A percentile compares a stretch with the other conserved stretches of the same genome.
These are phyloP conservation scores for Boletus patriciae DNA, from an alignment of 768 basidiomycete genomes.

Conservation along the genomic window DNA sequence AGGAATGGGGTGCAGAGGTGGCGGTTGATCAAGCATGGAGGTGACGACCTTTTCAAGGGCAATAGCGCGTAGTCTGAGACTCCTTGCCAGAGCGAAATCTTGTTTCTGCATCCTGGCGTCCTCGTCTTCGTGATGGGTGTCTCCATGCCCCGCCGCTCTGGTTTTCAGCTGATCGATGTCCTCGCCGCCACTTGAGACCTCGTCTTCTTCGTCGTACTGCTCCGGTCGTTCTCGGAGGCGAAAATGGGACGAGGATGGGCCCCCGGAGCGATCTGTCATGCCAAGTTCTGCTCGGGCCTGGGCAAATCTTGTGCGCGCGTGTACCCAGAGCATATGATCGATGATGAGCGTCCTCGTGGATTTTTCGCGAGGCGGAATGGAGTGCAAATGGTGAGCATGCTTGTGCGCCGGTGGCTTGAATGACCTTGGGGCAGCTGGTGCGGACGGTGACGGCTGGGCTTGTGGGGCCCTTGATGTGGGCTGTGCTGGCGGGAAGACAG, in stretches of 20 bases:
- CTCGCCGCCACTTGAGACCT: slow-evolving; percentile 65
- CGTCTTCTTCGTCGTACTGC: slow-evolving; percentile 74
- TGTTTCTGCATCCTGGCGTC: slow-evolving; percentile 56
- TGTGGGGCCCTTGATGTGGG: slow-evolving; percentile 2
- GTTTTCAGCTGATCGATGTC: slow-evolving; percentile 44
- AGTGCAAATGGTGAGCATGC: slow-evolving; percentile 85
- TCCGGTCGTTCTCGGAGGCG: slow-evolving; percentile 68
- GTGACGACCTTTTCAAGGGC: slow-evolving; percentile 81
- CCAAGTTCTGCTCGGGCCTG: slow-evolving; percentile 84
- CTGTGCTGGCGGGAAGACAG: slow-evolving; percentile 17
- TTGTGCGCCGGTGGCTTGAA: slow-evolving; percentile 80
- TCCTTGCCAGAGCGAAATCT: slow-evolving; percentile 61
- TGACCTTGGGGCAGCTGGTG: slow-evolving; percentile 19
- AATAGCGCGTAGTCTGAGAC: slow-evolving; percentile 70
- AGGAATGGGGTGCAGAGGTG: slow-evolving; percentile 54
- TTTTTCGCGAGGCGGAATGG: slow-evolving; percentile 85
- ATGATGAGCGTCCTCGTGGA: slow-evolving; percentile 86
- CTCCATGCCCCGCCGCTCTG: slow-evolving; percentile 51
- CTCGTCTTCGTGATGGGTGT: slow-evolving; percentile 55
- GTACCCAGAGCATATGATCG: slow-evolving; percentile 86
- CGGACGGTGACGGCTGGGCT: slow-evolving; percentile 17
- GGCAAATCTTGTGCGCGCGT: slow-evolving; percentile 74
- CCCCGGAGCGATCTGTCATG: slow-evolving; percentile 81
- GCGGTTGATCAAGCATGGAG: slow-evolving; percentile 79
- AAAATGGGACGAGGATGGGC: slow-evolving; percentile 58